Base-by-base conservation (phyloP, 257 asterid species). In the Solanum piurae region DNA sequence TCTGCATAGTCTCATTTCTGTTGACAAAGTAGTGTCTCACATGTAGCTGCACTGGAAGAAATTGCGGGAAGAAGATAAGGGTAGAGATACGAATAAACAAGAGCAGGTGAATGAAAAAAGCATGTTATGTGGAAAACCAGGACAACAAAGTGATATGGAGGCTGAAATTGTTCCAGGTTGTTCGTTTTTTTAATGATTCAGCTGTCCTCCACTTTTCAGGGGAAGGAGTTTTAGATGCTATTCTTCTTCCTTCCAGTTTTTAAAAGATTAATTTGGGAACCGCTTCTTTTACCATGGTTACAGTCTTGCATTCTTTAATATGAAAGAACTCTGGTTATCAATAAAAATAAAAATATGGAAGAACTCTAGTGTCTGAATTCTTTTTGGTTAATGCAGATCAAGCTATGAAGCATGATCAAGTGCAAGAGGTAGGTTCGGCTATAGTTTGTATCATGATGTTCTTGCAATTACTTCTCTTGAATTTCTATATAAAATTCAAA, bases 331-430 rank as follows among this genome's bases (percentile, higher is more conserved):
- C 73, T 49, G 33, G 18, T 64, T n/a, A 64, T 64, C 33, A 64
- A 64, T 64, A 64, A n/a, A 62, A 64, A n/a, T n/a, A n/a, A 64
- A 64, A 86, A 46, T 73, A 73, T 49, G 49, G 38, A 86, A 72
- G 66, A 86, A 82, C 44, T 44, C 72, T 33, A 71, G n/a, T 9
- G 83, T 49, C 72, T 72, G 33, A 86, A 13, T 44, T 13, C 16
- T 42, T 52, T 86, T 34, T 73, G 74, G 40, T 73, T 86, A 82
- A 49, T 86, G 88, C 88, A 86, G 88, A 34, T 33, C 71, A 86
- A 86, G 73, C 75, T 86, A 11, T 86, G 52, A 49, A 8, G 49
- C 73, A 86, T 83, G 69, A 86, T 86, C 88, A 73, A 86, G 60
- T 27, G 82, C 72, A 72, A 86, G 88, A 10, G 86, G 88, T 87